Conservation (phyloP, 139 green algal species). For the Closterium sp. region DNA sequence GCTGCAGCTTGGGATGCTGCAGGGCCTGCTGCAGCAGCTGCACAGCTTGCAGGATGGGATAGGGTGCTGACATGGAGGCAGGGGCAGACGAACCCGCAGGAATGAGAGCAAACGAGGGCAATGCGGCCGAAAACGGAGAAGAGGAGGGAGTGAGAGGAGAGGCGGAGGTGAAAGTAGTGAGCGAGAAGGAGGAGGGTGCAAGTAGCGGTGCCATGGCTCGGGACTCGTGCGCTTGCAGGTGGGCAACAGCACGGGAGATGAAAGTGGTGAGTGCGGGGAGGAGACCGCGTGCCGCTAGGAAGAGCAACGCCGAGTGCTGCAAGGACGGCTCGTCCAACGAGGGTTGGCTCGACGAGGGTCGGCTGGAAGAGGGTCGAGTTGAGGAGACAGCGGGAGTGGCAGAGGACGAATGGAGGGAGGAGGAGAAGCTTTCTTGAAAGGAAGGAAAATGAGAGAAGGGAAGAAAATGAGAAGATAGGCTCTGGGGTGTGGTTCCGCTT, state of each 20-base stretch:
- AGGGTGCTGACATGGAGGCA: not conserved
- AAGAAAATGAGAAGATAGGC: not conserved
- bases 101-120: not conserved
- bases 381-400: not conserved
- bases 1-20: not conserved
- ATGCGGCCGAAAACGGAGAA: not conserved
- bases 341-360: not conserved
- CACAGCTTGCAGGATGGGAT: not conserved
- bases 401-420: not conserved
- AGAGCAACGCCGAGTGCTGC: not conserved
- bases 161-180: too few relatives aligned
- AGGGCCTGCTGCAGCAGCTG: not conserved
- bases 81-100: not conserved
- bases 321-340: not conserved
- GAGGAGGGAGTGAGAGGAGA: too few relatives aligned
- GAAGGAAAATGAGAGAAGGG: not conserved
- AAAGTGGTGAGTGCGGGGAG: slow-evolving; percentile 13
- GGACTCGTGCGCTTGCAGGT: slow-evolving; percentile 35
- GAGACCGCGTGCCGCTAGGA: not conserved
- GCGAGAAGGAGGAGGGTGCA: not conserved
- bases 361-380: not conserved
- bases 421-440: not conserved
- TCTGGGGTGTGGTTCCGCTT: not conserved
- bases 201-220: not conserved
- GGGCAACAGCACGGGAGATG: slow-evolving; percentile 18